Base-by-base conservation (phyloP, 2,329 filamentous ascomycete species). In the Thermothelomyces thermophilus region DNA sequence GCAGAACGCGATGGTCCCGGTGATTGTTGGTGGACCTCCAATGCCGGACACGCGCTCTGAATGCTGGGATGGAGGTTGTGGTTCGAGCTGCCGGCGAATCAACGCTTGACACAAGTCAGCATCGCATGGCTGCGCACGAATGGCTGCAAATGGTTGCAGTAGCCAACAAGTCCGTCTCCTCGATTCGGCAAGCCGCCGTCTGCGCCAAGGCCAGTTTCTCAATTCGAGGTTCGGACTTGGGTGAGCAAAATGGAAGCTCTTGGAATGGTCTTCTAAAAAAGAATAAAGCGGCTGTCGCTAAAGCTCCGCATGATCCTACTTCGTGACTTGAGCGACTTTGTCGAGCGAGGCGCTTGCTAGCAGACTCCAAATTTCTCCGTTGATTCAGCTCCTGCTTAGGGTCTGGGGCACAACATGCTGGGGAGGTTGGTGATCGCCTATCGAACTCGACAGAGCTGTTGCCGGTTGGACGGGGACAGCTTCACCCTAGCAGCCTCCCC, bases 41-140 rank as follows among this genome's bases (percentile, higher is more conserved):
- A n/a, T n/a, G n/a, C n/a, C n/a, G n/a, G n/a, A n/a, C n/a, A n/a
- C n/a, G n/a, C n/a, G n/a, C n/a, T n/a, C n/a, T n/a, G n/a, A n/a
- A n/a, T n/a, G n/a, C 14, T 31, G 14, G 30, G 14, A 31, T 31
- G 30, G 30, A 31, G 14, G 30, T 9, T 45, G 50, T 42, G 47
- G 54, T 50, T 46, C 30, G 47, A 56, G 36, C 30, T 35, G 24
- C 22, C 33, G 44, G 52, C 60, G 59, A 62, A 62, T 62, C 49
- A 52, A 46, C 50, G 56, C 26, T 54, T 61, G 60, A 61, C 60
- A 62, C 58, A 61, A 60, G 53, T 56, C 59, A 58, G 52, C 51
- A 48, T 36, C 40, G 45, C 47, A 46, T 48, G 54, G 54, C 16
- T 48, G 56, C 55, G 52, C 52, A 54, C 39, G 20, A 44, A 60